Evolutionary conservation across 371 early-diverging fungal genomes (phyloP).

Genomic region (Lichtheimia ramosa): DNA sequence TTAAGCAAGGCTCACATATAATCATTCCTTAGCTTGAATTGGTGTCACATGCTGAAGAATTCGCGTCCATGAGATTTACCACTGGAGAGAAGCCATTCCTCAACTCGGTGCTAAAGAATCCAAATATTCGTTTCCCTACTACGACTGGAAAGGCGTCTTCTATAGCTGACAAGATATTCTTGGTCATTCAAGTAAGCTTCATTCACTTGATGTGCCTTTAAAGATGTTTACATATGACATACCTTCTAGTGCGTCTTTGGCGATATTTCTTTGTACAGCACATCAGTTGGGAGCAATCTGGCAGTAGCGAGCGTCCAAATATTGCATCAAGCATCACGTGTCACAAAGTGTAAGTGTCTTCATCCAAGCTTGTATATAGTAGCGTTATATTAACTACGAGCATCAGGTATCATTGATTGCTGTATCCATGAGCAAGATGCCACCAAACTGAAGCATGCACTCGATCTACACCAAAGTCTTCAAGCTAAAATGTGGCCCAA

Average conservation of each 20-base stretch:
- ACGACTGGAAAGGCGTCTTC: slow-evolving; percentile 19
- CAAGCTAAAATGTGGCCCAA: slow-evolving; percentile 43
- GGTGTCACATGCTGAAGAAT: slow-evolving; percentile 48
- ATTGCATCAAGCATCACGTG: slow-evolving; percentile 31
- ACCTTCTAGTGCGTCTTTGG: slow-evolving; percentile 37
- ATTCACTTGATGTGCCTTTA: neutral
- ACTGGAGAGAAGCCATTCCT: slow-evolving; percentile 51
- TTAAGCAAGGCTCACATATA: neutral
- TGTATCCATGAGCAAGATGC: slow-evolving; percentile 24
- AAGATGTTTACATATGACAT: neutral
- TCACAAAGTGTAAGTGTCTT: slow-evolving; percentile 33
- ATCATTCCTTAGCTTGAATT: slow-evolving; percentile 29
- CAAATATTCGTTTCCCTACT: slow-evolving; percentile 40
- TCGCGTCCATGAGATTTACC: slow-evolving; percentile 34
- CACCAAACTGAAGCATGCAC: slow-evolving; percentile 24
- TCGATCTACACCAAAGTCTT: slow-evolving; percentile 39
- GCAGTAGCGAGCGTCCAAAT: slow-evolving; percentile 26
- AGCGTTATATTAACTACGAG: neutral
- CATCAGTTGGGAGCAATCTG: slow-evolving; percentile 18
- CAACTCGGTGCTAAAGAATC: slow-evolving; percentile 32
- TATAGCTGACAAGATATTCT: slow-evolving; percentile 34
- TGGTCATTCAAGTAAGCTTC: slow-evolving; percentile 39
- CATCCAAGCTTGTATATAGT: neutral
- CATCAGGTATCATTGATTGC: slow-evolving; percentile 43
- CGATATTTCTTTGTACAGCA: slow-evolving; percentile 30